These are phyloP conservation scores for Colletotrichum tropicicola DNA, from an alignment of 2,329 filamentous ascomycete species.

Conservation along the genomic window DNA sequence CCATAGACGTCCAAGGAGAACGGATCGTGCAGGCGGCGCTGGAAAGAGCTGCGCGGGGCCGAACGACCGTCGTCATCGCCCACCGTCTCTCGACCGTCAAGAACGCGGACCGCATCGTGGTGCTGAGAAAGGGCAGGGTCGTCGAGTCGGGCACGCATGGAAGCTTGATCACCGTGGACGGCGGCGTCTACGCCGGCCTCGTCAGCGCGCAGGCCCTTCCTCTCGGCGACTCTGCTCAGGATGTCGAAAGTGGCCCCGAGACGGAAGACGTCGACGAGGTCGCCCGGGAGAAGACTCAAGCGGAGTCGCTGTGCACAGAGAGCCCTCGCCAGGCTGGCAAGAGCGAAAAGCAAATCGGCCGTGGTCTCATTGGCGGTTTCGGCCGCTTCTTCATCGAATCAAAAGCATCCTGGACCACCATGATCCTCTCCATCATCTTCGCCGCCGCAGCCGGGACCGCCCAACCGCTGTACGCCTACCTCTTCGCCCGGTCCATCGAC, in stretches of 20 bases:
- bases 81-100: constrained; percentile 38
- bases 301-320: too few species aligned
- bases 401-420: too few species aligned
- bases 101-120: constrained; percentile 45
- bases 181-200: constrained; percentile 34
- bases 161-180: constrained; percentile 28
- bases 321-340: too few species aligned
- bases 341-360: too few species aligned
- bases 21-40: constrained; percentile 47
- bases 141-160: constrained; percentile 47
- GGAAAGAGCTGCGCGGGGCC: constrained; percentile 25
- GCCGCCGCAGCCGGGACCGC: too few species aligned
- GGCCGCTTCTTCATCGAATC: too few species aligned
- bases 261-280: background rate
- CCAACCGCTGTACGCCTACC: too few species aligned
- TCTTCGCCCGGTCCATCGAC: too few species aligned
- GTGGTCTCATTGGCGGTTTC: too few species aligned
- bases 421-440: too few species aligned
- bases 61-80: constrained; percentile 36
- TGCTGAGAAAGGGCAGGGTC: constrained; percentile 53
- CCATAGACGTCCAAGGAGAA: constrained; percentile 48
- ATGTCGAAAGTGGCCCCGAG: too few species aligned
- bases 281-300: too few species aligned
- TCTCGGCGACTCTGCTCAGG: background rate
- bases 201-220: constrained; percentile 35